These are phyloP conservation scores for Vanrija sp. DNA, from an alignment of 1,284 basidiomycete genomes.

Conservation along the genomic window DNA sequence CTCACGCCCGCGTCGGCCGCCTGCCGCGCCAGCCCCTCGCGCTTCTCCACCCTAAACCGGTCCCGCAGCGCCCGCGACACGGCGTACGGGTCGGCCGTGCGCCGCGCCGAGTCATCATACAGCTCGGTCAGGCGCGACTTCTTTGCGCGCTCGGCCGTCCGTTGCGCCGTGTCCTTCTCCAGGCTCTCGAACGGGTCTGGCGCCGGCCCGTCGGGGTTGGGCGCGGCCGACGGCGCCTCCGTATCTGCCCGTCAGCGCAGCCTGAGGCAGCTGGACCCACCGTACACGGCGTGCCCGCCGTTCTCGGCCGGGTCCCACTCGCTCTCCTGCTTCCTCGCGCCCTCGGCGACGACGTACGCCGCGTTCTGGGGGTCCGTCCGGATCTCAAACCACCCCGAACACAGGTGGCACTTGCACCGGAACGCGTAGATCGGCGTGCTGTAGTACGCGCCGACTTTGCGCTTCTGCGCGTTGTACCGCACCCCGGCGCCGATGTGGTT, in stretches of 20 bases:
- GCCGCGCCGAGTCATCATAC: constrained; percentile 65
- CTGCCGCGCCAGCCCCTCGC: constrained; percentile 62
- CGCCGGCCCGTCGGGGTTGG: constrained; percentile 36
- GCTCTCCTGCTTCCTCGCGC: constrained; percentile 84
- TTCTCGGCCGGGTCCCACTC: constrained; percentile 96
- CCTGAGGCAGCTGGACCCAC: neutral
- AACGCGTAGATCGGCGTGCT: constrained; percentile 92
- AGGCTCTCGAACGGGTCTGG: constrained; percentile 77
- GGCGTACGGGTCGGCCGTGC: constrained; percentile 77
- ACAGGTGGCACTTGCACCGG: constrained; percentile 93
- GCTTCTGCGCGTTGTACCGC: constrained; percentile 97
- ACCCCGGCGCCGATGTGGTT: constrained; percentile 95
- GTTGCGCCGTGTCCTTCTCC: constrained; percentile 78
- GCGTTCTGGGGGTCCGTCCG: constrained; percentile 97
- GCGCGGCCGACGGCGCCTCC: constrained; percentile 57
- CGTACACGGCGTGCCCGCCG: constrained; percentile 72
- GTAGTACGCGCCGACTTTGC: constrained; percentile 92
- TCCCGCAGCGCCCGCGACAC: constrained; percentile 70
- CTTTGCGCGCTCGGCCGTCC: constrained; percentile 65
- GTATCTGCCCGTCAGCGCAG: constrained; percentile 55
- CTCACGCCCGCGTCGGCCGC: constrained; percentile 58
- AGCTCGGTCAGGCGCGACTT: constrained; percentile 73
- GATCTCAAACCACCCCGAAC: constrained; percentile 91
- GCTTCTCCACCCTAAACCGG: constrained; percentile 80
- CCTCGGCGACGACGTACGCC: constrained; percentile 83